Evolutionary conservation across 2,329 filamentous ascomycete species (phyloP), one percentile per base, ranked within the genome.

Genomic region (Epichloe sibirici): DNA sequence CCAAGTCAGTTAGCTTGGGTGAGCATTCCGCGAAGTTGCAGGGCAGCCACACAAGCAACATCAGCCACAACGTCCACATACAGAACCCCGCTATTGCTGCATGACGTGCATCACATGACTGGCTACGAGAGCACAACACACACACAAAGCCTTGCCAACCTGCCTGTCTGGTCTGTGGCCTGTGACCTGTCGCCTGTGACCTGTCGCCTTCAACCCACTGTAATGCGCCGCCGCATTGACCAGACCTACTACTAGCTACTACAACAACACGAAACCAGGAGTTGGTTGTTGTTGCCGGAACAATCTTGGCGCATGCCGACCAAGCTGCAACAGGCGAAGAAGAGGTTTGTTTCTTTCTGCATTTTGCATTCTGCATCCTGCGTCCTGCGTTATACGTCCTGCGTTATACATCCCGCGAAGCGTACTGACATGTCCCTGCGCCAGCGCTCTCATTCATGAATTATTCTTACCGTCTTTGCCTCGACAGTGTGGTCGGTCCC

Each of bases 51-150:
- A 17, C 8, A 9, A 46, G 11, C 13, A n/a, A 31, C 12, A 12
- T 38, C 35, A 51, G 49, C 43, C 49, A 51, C 49, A 51, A 15
- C 31, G 21, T 31, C 21, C 49, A 39, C 40, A 13, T 1, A 12
- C 38, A 44, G 17, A 23, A 37, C 12, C 48, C 48, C 48, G 17
- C 48, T 7, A 37, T 17, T 13, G 21, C 35, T 13, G 21, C 23
- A 46, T 46, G 49, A 46, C 43, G 49, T 46, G 11, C 23, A 3
- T 40, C 43, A 51, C 43, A 34, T 51, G 49, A 51, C 57, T 28
- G 44, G 23, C 43, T 15, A 45, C 37, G 37, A 38, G 37, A 15
- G 15, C 11, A 8, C 6, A 35, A 12, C 34, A 35, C 2, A 6
- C 34, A 35, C 7, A 58, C 37, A 23, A 1, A 45, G 43, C 43